A percentile compares a stretch with the other conserved stretches of the same genome.
These are phyloP conservation scores for Themeda triandra DNA, from an alignment of 176 grass and related monocot species.

Conservation along the genomic window DNA sequence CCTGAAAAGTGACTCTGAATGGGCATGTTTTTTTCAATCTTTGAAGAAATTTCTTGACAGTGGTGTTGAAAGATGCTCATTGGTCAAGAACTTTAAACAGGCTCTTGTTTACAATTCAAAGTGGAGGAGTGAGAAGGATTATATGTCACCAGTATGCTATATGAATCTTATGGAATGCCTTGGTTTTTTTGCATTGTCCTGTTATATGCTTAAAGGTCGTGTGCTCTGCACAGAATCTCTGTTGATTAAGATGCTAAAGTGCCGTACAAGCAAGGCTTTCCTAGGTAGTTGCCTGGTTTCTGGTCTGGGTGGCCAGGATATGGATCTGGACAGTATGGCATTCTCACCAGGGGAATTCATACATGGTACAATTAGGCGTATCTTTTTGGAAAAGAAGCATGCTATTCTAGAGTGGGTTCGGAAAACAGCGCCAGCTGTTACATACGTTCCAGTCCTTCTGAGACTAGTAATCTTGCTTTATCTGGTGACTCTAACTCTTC, in stretches of 20 bases:
- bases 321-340: neutral
- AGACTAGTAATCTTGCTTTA: conserved; percentile 54
- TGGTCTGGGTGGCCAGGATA: neutral
- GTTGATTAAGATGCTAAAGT: conserved; percentile 52
- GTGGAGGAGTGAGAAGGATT: conserved; percentile 36
- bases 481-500: conserved; percentile 33
- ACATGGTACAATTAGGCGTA: neutral
- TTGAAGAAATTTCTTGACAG: conserved; percentile 39
- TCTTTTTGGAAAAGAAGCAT: conserved; percentile 21
- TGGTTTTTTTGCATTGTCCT: conserved; percentile 45
- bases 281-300: conserved; percentile 37
- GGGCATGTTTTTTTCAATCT: conserved; percentile 44
- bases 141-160: conserved; percentile 54
- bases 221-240: conserved; percentile 52
- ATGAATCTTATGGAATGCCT: conserved; percentile 66
- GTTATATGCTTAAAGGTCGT: conserved; percentile 9
- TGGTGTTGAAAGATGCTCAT: conserved; percentile 32
- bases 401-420: conserved; percentile 31
- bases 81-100: conserved; percentile 32
- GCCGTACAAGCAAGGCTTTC: conserved; percentile 41
- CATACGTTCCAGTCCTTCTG: conserved; percentile 22
- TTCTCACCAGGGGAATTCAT: conserved; percentile 23
- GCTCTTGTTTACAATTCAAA: conserved; percentile 34
- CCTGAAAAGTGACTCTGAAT: conserved; percentile 15
- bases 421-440: neutral